Evolutionary conservation across 163 green algal genomes (phyloP).

Genomic region (Prototheca cutis): DNA sequence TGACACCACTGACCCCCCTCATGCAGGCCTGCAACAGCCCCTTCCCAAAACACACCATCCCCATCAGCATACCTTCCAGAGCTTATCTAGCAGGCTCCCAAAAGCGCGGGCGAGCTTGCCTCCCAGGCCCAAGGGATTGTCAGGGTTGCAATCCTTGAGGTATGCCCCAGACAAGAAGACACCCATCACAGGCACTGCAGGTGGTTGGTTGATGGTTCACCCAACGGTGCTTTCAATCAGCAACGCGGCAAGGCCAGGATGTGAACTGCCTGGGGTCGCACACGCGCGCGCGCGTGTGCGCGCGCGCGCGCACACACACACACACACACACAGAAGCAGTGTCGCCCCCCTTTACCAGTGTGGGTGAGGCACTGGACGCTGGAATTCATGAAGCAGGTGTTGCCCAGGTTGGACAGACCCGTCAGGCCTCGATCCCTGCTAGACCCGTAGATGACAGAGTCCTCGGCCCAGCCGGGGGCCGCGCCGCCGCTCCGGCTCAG

Average conservation of each 20-base stretch:
- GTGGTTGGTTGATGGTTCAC: too few relatives aligned
- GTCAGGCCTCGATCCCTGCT: slow-evolving; percentile 31
- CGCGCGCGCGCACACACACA: too few relatives aligned
- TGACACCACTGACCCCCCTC: too few relatives aligned
- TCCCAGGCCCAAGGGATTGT: slow-evolving; percentile 80
- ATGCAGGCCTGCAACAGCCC: too few relatives aligned
- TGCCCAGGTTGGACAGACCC: slow-evolving; percentile 88
- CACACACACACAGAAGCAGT: too few relatives aligned
- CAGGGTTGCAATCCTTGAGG: slow-evolving; percentile 64
- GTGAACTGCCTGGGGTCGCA: too few relatives aligned
- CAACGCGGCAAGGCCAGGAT: too few relatives aligned
- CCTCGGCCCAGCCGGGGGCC: slow-evolving; percentile 22
- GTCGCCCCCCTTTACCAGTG: slow-evolving; percentile 18
- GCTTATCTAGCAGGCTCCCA: slow-evolving; percentile 63
- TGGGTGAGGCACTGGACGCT: slow-evolving; percentile 73
- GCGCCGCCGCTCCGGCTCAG: slow-evolving; percentile 10
- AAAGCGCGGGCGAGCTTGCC: slow-evolving; percentile 86
- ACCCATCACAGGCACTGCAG: slow-evolving; percentile 33
- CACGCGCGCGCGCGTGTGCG: too few relatives aligned
- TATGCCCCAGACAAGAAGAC: slow-evolving; percentile 51
- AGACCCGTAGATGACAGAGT: background rate
- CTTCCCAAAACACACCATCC: too few relatives aligned
- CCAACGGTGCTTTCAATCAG: too few relatives aligned
- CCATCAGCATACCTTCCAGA: slow-evolving; percentile 83
- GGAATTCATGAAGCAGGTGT: slow-evolving; percentile 97